Base-by-base conservation (phyloP, 2,329 filamentous ascomycete genomes). In the Epichloe aotearoae region DNA sequence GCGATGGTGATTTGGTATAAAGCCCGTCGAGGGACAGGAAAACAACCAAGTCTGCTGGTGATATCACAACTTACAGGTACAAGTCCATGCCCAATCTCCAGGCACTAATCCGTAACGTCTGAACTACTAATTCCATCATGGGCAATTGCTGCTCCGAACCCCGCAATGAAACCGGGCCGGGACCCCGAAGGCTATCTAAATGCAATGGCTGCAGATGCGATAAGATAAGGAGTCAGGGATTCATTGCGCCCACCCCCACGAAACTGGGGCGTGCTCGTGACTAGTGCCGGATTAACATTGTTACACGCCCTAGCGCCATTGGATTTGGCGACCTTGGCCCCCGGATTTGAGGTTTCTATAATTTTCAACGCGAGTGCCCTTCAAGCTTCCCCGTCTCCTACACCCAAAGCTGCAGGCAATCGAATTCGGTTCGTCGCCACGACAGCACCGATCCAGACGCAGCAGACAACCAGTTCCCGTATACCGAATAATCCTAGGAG, bases 281-380 rank as follows among this genome's bases (percentile, higher is more conserved):
- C 53, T 61, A 61, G 59, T 47, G 42, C 49, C 65, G 68, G 66
- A 65, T 55, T n/a, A 68, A 60, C 45, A 45, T 66, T 70, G 6
- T 62, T 64, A 52, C 67, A 46, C 1, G 11, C 2, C 62, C 66
- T 72, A 71, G 69, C 69, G 68, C 54, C 52, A 55, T 60, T 66
- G 63, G 67, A 63, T 64, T 72, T 70, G 68, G 67, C 57, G 63
- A 60, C 65, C 46, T 56, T 56, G 62, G 53, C 56, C 64, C 64
- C 69, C 69, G 65, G 68, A 61, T 62, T 65, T 61, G 57, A 58
- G 53, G 58, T 58, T 62, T 61, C 62, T 58, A 57, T 62, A 65
- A 67, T 66, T 70, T 71, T 70, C 67, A 63, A 64, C 64, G 65
- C 62, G 61, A 62, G 37, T 52, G 41, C 40, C 20, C 38, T 44